Evolutionary conservation across 2,329 filamentous ascomycete genomes (phyloP), one percentile per base, ranked within the genome.

Genomic region (Coleophoma eucalyptorum): DNA sequence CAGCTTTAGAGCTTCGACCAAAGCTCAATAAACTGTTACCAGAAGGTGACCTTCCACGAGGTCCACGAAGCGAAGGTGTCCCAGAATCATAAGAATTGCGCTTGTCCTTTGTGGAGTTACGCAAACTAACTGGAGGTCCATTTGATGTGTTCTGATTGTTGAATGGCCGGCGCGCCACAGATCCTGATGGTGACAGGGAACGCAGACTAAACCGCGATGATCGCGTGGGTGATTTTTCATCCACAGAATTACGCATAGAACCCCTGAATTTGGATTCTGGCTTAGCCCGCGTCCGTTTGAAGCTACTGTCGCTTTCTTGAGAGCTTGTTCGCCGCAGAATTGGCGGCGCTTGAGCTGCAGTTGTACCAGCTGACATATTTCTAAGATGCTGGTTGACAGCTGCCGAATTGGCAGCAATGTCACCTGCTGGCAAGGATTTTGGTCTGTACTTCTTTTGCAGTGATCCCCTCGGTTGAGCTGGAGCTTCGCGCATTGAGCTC

Each of bases 261-360:
- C 76, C 79, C 51, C 85, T 84, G 75, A 96, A 89, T 1, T 73
- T 78, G 48, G 83, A 79, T 41, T 75, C 68, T 5, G 67, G 64
- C 47, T 71, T 65, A 35, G 77, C 70, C 54, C 80, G 78, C 41
- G 74, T 69, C 26, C 89, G 85, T 62, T 81, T 87, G 72, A 96
- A 96, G 65, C 90, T 96, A 69, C 89, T 96, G 42, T 89, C 85
- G 61, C 86, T 90, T 26, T 80, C 84, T 57, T 84, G 82, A 0
- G 85, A 88, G 16, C 72, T 75, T 10, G 73, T 78, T 2, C 84
- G 78, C 51, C 72, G 70, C 8, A 82, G 67, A 5, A 62, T 58
- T 12, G 74, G 57, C 11, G 51, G 49, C 34, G 50, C 43, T 8
- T 51, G 46, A 18, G 49, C 44, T 35, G 56, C 51, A 31, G 52